Conservation (phyloP, 495 filamentous ascomycete species). For the Bombardia bombarda region DNA sequence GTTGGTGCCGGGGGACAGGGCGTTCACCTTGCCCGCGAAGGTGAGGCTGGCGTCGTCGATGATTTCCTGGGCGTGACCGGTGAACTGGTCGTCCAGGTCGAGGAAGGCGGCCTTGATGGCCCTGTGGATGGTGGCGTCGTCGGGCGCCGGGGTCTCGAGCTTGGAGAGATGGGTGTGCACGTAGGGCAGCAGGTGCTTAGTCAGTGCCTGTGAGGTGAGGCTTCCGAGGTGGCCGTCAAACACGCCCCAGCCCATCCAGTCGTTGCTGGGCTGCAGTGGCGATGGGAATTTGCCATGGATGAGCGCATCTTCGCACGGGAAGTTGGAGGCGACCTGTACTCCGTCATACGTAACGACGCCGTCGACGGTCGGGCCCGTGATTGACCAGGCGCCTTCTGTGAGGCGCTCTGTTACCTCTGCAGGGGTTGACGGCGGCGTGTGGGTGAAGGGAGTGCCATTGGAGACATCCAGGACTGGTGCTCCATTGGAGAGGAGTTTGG, state of each 20-base stretch:
- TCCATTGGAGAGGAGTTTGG: no score
- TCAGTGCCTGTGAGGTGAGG: constrained; percentile 5
- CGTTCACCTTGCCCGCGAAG: constrained; percentile 3
- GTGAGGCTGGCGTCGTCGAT: constrained; percentile 5
- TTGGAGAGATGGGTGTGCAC: neutral
- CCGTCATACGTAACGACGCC: constrained; percentile 39
- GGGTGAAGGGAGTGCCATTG: no score
- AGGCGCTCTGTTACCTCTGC: constrained; percentile 19
- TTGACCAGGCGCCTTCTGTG: constrained; percentile 22
- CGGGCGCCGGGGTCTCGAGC: neutral
- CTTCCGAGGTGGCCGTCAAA: constrained; percentile 11
- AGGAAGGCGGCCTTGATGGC: constrained; percentile 42
- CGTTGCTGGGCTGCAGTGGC: constrained; percentile 18
- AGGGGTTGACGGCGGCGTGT: constrained; percentile 12
- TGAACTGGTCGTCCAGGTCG: constrained; percentile 41
- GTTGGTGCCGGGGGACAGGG: constrained; percentile 32
- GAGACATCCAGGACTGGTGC: no score
- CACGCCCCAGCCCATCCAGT: constrained; percentile 34
- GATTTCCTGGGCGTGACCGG: constrained; percentile 33
- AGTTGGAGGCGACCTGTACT: constrained; percentile 37
- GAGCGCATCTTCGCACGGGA: constrained; percentile 40
- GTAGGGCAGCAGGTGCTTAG: constrained; percentile 9
- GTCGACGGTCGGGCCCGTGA: constrained; percentile 10
- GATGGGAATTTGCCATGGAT: constrained; percentile 36
- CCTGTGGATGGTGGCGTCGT: neutral